Conservation (phyloP, 345 rosid species). For the Lenwebbia sp. region DNA sequence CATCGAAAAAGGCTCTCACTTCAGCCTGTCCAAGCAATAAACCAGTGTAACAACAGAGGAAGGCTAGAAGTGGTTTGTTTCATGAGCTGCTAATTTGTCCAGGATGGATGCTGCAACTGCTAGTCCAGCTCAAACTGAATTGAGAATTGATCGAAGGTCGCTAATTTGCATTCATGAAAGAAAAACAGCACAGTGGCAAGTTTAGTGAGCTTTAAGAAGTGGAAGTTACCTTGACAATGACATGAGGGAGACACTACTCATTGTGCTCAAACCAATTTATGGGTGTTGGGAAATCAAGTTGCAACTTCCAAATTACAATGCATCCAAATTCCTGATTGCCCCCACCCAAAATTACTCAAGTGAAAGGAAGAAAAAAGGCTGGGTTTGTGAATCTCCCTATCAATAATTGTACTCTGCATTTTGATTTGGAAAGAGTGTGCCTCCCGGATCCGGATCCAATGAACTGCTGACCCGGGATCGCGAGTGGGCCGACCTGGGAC, state of each 20-base stretch:
- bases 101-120: neutral
- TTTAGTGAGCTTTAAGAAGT: too few relatives aligned
- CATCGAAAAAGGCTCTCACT: conserved; percentile 62
- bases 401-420: neutral
- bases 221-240: too few relatives aligned
- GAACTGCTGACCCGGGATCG: neutral
- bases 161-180: too few relatives aligned
- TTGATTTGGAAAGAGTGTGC: neutral
- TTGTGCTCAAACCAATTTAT: neutral
- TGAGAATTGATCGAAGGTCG: too few relatives aligned
- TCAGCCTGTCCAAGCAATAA: conserved; percentile 28
- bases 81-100: too few relatives aligned
- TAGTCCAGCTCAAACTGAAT: neutral
- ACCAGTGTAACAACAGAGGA: too few relatives aligned
- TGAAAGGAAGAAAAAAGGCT: neutral
- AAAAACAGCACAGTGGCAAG: too few relatives aligned
- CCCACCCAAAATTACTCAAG: neutral
- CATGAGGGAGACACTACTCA: neutral
- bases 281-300: neutral
- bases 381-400: neutral
- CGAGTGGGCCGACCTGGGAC: neutral
- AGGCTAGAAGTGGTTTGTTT: too few relatives aligned
- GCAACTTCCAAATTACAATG: neutral
- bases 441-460: neutral
- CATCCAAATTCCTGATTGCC: neutral